phyloP scores from a whole-genome alignment of 2,329 filamentous ascomycete genomes.

The Neofusicoccum cordaticola region DNA sequence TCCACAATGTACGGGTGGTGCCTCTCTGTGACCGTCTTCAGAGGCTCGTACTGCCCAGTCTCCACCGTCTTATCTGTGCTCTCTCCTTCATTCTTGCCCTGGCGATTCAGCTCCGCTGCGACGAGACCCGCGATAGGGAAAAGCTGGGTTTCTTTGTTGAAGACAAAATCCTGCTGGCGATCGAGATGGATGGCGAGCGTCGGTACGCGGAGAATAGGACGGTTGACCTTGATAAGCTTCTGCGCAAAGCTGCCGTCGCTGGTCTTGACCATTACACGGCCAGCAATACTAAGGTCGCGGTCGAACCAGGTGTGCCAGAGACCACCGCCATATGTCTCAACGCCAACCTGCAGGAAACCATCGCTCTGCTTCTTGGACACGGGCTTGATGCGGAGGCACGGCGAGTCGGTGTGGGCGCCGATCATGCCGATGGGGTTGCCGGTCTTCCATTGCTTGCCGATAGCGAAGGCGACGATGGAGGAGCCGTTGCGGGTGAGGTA shows the following conservation, averaged over 20 bases:
- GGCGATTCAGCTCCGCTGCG: constrained; percentile 81
- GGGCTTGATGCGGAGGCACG: constrained; percentile 87
- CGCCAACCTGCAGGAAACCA: constrained; percentile 90
- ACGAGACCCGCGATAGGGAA: constrained; percentile 90
- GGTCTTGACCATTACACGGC: constrained; percentile 77
- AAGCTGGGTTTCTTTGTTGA: constrained; percentile 95
- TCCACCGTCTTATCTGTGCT: constrained; percentile 41
- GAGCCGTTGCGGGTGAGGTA: constrained; percentile 92
- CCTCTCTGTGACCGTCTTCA: constrained; percentile 73
- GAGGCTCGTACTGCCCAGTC: constrained; percentile 61
- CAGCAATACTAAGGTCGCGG: constrained; percentile 85
- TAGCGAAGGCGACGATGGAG: constrained; percentile 87
- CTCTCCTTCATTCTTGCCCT: constrained; percentile 53
- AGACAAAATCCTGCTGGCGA: constrained; percentile 78
- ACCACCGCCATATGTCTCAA: constrained; percentile 94
- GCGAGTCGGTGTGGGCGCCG: constrained; percentile 94
- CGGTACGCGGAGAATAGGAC: constrained; percentile 86
- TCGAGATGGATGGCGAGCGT: constrained; percentile 93
- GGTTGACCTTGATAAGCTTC: constrained; percentile 85
- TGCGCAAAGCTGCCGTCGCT: constrained; percentile 72
- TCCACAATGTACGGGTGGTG: constrained; percentile 88
- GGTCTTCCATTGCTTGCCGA: constrained; percentile 86
- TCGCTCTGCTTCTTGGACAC: constrained; percentile 83
- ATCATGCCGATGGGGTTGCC: constrained; percentile 91
- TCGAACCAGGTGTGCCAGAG: constrained; percentile 99